A percentile compares a stretch with the other conserved stretches of the same genome.
Conservation (phyloP, 495 filamentous ascomycete species). For the Penicillium salamii region DNA sequence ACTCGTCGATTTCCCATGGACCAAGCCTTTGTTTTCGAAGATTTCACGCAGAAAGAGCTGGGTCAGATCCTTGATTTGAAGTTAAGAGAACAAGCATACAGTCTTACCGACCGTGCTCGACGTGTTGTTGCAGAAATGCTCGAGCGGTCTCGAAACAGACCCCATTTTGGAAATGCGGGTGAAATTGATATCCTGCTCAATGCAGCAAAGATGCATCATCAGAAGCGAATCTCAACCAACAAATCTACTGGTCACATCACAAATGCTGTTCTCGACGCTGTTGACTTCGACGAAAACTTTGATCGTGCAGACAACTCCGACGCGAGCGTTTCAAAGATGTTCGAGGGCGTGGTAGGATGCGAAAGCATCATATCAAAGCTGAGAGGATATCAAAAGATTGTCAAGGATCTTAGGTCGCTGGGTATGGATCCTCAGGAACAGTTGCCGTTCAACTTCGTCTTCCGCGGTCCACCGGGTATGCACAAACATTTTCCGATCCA, state of each 20-base stretch:
- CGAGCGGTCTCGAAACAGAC: constrained; percentile 38
- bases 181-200: constrained; percentile 65
- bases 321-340: constrained; percentile 53
- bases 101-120: constrained; percentile 38
- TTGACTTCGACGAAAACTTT: constrained; percentile 68
- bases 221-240: constrained; percentile 41
- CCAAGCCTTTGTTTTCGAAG: constrained; percentile 66
- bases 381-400: constrained; percentile 57
- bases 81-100: constrained; percentile 44
- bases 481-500: neutral
- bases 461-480: constrained; percentile 61
- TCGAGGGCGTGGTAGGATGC: constrained; percentile 64
- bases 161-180: constrained; percentile 56
- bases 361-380: constrained; percentile 59
- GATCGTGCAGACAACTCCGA: constrained; percentile 49
- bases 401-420: constrained; percentile 44
- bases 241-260: constrained; percentile 19
- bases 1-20: constrained; percentile 64
- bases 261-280: constrained; percentile 48
- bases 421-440: constrained; percentile 56
- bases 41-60: constrained; percentile 61
- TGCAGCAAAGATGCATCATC: constrained; percentile 56
- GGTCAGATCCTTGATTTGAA: constrained; percentile 53
- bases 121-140: constrained; percentile 41
- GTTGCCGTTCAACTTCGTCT: constrained; percentile 61